Evolutionary conservation across 768 basidiomycete genomes (phyloP), one percentile per base, ranked within the genome.

Genomic region (Macrolepiota fuliginosa): DNA sequence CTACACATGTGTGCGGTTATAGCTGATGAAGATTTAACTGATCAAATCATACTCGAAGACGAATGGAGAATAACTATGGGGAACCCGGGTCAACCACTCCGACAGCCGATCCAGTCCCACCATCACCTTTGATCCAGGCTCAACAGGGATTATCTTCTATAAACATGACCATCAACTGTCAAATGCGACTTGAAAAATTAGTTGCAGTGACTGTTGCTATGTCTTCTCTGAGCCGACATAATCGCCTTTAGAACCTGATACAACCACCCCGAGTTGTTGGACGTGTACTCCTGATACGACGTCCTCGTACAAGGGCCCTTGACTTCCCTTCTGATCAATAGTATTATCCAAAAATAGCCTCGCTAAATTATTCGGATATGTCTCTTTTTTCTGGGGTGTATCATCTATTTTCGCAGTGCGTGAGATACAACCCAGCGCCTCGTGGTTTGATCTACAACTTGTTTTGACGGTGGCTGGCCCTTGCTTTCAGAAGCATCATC

Each of bases 91-190:
- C 63, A 64, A 11, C 46, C 11, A 36, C 50, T 25, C 46, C 58
- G 54, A 51, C 54, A 27, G 9, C 56, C 42, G 62, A 47, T 15
- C 65, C 63, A 57, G 69, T 70, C 45, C 40, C 58, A 37, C 37
- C 49, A 58, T 25, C 57, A 54, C 53, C 15, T 39, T 35, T 11
- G 12, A 24, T 45, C 40, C 54, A 54, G 35, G 9, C 22, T 39
- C 36, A 37, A 32, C 29, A 32, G 29, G 29, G 29, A 32, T 24
- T 13, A 39, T 39, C 35, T 37, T 49, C 32, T 36, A 24, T 19
- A 15, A n/a, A 46, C 45, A 35, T 35, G 25, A 12, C 12, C 17
- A 47, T 56, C 55, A 49, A 37, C 57, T 50, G 36, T 58, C 57
- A 51, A 50, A 37, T 22, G 1, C 27, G 2, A 12, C 13, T 17